phyloP scores from a whole-genome alignment of 495 filamentous ascomycete genomes.

The Aspergillus hancockii region DNA sequence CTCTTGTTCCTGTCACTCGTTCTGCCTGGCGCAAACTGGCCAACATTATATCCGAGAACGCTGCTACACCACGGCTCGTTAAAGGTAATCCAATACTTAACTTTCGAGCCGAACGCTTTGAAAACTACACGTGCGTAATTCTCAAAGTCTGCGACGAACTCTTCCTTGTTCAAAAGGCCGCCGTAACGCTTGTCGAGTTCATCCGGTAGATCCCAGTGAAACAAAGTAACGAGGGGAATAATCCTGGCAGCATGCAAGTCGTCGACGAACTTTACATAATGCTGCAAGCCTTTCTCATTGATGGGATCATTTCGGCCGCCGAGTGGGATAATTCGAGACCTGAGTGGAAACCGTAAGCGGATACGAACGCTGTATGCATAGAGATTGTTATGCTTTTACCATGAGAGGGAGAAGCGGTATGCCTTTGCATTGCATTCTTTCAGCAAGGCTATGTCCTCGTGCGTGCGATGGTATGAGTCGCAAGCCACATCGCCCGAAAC shows the following conservation, averaged over 20 bases:
- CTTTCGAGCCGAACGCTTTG: slow-evolving; percentile 44
- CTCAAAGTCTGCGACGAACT: slow-evolving; percentile 54
- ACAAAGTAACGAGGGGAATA: slow-evolving; percentile 52
- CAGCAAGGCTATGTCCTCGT: slow-evolving; percentile 71
- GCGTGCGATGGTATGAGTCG: slow-evolving; percentile 73
- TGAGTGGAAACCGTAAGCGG: slow-evolving; percentile 13
- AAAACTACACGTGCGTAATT: slow-evolving; percentile 52
- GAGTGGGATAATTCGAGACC: slow-evolving; percentile 70
- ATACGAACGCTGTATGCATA: background rate
- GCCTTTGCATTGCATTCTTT: slow-evolving; percentile 63
- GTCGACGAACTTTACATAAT: slow-evolving; percentile 52
- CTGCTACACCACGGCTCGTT: slow-evolving; percentile 57
- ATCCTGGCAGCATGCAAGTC: slow-evolving; percentile 51
- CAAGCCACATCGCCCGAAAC: slow-evolving; percentile 69
- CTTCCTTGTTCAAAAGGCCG: slow-evolving; percentile 52
- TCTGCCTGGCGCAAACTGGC: slow-evolving; percentile 51
- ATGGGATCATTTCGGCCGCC: slow-evolving; percentile 49
- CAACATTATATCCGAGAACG: slow-evolving; percentile 54
- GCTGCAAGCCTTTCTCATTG: slow-evolving; percentile 49
- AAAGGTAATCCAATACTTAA: slow-evolving; percentile 58
- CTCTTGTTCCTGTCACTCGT: slow-evolving; percentile 52
- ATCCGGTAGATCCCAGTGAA: slow-evolving; percentile 58
- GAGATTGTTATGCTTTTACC: slow-evolving; percentile 56
- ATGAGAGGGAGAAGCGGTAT: slow-evolving; percentile 77
- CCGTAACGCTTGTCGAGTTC: slow-evolving; percentile 53